Conservation (phyloP, 176 grass and related monocot species). For the Tillandsia fasciculata region DNA sequence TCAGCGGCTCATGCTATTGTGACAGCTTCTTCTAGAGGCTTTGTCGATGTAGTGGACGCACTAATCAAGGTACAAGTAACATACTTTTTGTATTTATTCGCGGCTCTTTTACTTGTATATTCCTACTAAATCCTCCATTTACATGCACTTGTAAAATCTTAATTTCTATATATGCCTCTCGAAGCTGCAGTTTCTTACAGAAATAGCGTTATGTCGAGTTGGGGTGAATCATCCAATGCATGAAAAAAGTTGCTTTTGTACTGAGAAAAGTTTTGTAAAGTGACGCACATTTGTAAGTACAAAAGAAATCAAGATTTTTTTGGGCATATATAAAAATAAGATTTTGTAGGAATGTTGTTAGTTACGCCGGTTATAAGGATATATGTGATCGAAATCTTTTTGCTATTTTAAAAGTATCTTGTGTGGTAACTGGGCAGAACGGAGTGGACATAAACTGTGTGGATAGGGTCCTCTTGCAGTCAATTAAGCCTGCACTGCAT, state of each 20-base stretch:
- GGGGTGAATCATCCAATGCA: background rate
- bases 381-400: background rate
- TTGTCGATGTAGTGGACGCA: conserved; percentile 31
- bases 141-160: background rate
- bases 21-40: conserved; percentile 46
- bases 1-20: conserved; percentile 38
- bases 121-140: too few species aligned
- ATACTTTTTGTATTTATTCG: background rate
- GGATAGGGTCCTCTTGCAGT: conserved; percentile 44
- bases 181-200: background rate
- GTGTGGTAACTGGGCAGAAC: conserved; percentile 22
- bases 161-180: background rate
- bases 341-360: too few species aligned
- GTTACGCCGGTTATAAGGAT: background rate
- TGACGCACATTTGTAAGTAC: too few species aligned
- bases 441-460: conserved; percentile 44
- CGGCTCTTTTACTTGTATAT: too few species aligned
- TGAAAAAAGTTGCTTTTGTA: too few species aligned
- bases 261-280: too few species aligned
- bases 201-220: too few species aligned
- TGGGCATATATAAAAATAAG: too few species aligned
- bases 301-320: too few species aligned
- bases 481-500: conserved; percentile 47
- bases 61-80: conserved; percentile 33
- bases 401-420: conserved; percentile 1